Base-by-base conservation (phyloP, 106 monocot genomes). In the Ottelia alismoides region DNA sequence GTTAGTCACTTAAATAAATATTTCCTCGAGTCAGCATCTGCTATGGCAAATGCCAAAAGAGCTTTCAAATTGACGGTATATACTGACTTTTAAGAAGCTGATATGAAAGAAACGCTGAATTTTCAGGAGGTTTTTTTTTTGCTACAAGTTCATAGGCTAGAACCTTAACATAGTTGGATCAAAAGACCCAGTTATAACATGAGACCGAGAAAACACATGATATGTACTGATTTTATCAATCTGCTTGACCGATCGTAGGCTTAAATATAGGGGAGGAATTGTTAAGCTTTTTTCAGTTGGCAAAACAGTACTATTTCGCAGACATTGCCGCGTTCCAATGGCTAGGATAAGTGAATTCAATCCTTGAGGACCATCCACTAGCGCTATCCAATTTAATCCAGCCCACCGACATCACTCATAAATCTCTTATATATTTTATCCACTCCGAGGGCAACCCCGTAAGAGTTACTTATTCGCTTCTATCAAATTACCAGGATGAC, bases 401-500 rank as follows among this genome's bases (percentile, higher is more conserved):
- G n/a, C n/a, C n/a, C n/a, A 43, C 40, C 6, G 6, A 43, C 40
- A 43, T 43, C 10, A 43, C 16, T 43, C 40, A 43, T 43, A 6
- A 43, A 43, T 43, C 16, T 43, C 40, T 43, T 43, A 7, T 43
- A 16, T 7, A 16, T 6, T 6, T 6, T 43, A n/a, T n/a, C n/a
- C n/a, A n/a, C 40, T 7, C 40, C 6, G 40, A 6, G 16, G 40
- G 16, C 40, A 7, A 43, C 40, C 16, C 16, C 6, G 40, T 43
- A 7, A 6, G 16, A 43, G 40, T 6, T 7, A 6, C 40, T 43
- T 6, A 43, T 43, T 43, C 16, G 40, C 40, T 7, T 43, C 40
- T 43, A 7, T 43, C 40, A 43, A 43, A 43, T 7, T 16, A 45
- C 21, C 71, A 77, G 72, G 67, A 77, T 4, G 72, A 72, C 47